Conservation (phyloP, 179 eudicot genomes). For the Drosera spatulata region DNA sequence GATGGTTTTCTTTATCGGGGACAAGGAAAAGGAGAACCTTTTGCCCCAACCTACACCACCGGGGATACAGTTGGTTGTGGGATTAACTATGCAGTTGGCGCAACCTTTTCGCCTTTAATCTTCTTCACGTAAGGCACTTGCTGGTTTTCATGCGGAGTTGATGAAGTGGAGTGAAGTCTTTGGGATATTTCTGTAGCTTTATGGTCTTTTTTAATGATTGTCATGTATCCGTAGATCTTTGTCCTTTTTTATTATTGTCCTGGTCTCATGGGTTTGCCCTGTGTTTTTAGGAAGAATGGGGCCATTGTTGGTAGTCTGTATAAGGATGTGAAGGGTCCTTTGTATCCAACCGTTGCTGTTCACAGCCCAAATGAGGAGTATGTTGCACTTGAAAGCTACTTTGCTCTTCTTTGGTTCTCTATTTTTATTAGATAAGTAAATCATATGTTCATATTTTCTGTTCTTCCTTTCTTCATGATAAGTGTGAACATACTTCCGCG, state of each 20-base stretch:
- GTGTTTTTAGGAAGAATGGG: constrained; percentile 66
- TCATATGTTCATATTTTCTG: background rate
- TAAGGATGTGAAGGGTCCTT: constrained; percentile 74
- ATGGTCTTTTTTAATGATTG: constrained; percentile 7
- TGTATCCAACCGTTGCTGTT: constrained; percentile 86
- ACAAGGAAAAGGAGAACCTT: constrained; percentile 72
- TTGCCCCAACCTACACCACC: constrained; percentile 67
- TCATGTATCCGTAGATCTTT: background rate
- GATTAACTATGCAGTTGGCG: constrained; percentile 45
- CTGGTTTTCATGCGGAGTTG: constrained; percentile 2
- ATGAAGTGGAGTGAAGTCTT: constrained; percentile 13
- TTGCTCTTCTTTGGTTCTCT: too few species aligned
- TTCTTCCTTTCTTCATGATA: background rate
- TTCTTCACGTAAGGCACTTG: constrained; percentile 75
- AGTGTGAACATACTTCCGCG: too few species aligned
- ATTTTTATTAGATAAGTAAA: too few species aligned
- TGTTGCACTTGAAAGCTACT: constrained; percentile 7
- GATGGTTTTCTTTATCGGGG: constrained; percentile 87
- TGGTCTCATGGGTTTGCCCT: constrained; percentile 7
- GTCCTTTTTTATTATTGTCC: background rate
- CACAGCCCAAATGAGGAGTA: constrained; percentile 98
- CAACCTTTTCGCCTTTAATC: constrained; percentile 40
- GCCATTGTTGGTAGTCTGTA: constrained; percentile 44
- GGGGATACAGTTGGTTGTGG: constrained; percentile 95
- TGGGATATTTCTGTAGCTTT: constrained; percentile 6